Base-by-base conservation (phyloP, 163 green algal species). In the Volvox carteri region DNA sequence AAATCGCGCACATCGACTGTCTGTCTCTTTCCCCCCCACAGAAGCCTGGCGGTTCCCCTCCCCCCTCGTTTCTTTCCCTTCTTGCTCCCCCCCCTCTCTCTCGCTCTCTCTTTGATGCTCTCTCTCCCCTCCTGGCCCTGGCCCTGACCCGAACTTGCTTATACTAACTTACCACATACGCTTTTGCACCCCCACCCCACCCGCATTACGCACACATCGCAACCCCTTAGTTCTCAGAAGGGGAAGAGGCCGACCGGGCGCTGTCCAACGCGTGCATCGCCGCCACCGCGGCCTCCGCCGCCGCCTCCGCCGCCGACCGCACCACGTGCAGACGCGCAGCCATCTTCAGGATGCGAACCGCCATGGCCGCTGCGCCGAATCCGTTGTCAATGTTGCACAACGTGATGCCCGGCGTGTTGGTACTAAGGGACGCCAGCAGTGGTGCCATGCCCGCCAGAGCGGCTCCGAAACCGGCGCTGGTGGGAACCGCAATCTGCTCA, bases 371-470 rank as follows among this genome's bases (percentile, higher is more conserved):
- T 11, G 93, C 95, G 16, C 93, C 96, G 90, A 96, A 97, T 9
- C 96, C 96, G 70, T 95, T 97, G 91, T 98, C 96, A 44, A 98
- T 97, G 88, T 98, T 98, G 30, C 97, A 95, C 4, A 98, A 93
- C 3, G 91, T 93, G 19, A 98, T 90, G 28, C 96, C 96, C 0
- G 96, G 94, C 5, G 94, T 93, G 58, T 91, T 95, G 28, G 90
- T 80, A 28, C 93, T 95, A 44, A 98, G 90, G 2, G 93, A 87
- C 8, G 94, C 88, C 28, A 98, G 91, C 76, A 98, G 88, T 6
- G 96, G 91, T 0, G 94, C 91, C 25, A 97, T 48, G 33, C 96
- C 96, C 39, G 90, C 85, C 19, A 98, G 87, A 1, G 94, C 85
- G 1, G 96, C 91, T n/a, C 95, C 96, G 75, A 97, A 97, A 48